Evolutionary conservation across 2,329 filamentous ascomycete genomes (phyloP).

Genomic region (Microdochium paspali): DNA sequence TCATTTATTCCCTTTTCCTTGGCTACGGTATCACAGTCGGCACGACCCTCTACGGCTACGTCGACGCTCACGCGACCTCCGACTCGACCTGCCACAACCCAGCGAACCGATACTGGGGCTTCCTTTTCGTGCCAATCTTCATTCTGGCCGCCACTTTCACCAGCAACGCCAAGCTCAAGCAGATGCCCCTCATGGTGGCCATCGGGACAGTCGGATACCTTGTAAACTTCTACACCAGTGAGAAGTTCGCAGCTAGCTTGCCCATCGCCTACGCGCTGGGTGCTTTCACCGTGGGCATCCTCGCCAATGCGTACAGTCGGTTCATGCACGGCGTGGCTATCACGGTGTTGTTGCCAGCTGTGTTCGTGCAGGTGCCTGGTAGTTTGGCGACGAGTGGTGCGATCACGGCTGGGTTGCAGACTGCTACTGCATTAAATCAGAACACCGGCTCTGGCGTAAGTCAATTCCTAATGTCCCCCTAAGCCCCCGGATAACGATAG

Average conservation of each 20-base stretch:
- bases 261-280: slow-evolving; percentile 73
- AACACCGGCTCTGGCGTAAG: slow-evolving; percentile 24
- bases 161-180: slow-evolving; percentile 74
- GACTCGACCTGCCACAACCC: slow-evolving; percentile 32
- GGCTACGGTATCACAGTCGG: slow-evolving; percentile 62
- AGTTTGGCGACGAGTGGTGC: slow-evolving; percentile 52
- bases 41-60: slow-evolving; percentile 39
- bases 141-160: slow-evolving; percentile 64
- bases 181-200: slow-evolving; percentile 64
- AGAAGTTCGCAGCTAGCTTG: slow-evolving; percentile 57
- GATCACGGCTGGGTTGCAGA: slow-evolving; percentile 46
- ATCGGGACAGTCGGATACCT: slow-evolving; percentile 68
- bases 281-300: slow-evolving; percentile 64
- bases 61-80: slow-evolving; percentile 32
- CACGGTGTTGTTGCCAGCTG: slow-evolving; percentile 76
- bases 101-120: slow-evolving; percentile 39
- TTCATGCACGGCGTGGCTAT: slow-evolving; percentile 66
- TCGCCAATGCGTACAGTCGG: slow-evolving; percentile 64
- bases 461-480: background rate
- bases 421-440: slow-evolving; percentile 43
- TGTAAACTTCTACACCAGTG: slow-evolving; percentile 64
- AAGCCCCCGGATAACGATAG: background rate
- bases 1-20: slow-evolving; percentile 62
- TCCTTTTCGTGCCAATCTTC: slow-evolving; percentile 61
- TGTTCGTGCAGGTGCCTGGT: slow-evolving; percentile 63